phyloP scores from a whole-genome alignment of 1,284 basidiomycete genomes.

The Gastroboletus turbinatus region DNA sequence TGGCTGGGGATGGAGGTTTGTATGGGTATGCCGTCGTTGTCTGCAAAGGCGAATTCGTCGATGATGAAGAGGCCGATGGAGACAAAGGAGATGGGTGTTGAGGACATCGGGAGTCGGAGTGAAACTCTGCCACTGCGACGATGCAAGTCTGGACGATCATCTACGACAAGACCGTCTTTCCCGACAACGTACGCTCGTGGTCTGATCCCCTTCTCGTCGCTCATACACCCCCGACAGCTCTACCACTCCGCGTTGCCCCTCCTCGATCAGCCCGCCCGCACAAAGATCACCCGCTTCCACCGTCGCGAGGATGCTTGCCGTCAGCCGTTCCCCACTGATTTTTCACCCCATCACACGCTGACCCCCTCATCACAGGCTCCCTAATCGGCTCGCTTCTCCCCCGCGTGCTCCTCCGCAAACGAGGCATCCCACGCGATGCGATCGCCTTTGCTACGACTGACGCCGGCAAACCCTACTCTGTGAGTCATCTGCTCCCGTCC shows the following conservation, averaged over 20 bases:
- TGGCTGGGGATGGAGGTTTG: slow-evolving; percentile 46
- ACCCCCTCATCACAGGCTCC: slow-evolving; percentile 47
- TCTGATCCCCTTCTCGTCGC: background rate
- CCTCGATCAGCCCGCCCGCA: slow-evolving; percentile 53
- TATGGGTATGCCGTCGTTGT: slow-evolving; percentile 51
- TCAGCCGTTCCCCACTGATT: slow-evolving; percentile 26
- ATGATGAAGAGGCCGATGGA: slow-evolving; percentile 90
- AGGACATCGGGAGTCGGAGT: slow-evolving; percentile 24
- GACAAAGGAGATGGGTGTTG: slow-evolving; percentile 40
- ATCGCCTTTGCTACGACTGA: slow-evolving; percentile 58
- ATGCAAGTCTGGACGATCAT: slow-evolving; percentile 62
- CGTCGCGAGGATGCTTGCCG: slow-evolving; percentile 72
- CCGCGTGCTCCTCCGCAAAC: slow-evolving; percentile 56
- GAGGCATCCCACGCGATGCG: slow-evolving; percentile 45
- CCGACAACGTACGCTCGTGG: slow-evolving; percentile 49
- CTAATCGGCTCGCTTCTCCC: slow-evolving; percentile 72
- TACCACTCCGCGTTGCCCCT: slow-evolving; percentile 51
- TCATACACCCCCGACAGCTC: slow-evolving; percentile 41
- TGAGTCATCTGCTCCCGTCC: slow-evolving; percentile 29
- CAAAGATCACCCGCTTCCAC: slow-evolving; percentile 62
- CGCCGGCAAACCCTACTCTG: slow-evolving; percentile 73
- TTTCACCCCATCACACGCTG: background rate
- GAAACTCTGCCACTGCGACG: slow-evolving; percentile 12
- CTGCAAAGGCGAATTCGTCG: slow-evolving; percentile 71
- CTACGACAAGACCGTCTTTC: slow-evolving; percentile 47